Conservation (phyloP, 192 early-diverging fungal genomes). For the Linnemannia exigua region DNA sequence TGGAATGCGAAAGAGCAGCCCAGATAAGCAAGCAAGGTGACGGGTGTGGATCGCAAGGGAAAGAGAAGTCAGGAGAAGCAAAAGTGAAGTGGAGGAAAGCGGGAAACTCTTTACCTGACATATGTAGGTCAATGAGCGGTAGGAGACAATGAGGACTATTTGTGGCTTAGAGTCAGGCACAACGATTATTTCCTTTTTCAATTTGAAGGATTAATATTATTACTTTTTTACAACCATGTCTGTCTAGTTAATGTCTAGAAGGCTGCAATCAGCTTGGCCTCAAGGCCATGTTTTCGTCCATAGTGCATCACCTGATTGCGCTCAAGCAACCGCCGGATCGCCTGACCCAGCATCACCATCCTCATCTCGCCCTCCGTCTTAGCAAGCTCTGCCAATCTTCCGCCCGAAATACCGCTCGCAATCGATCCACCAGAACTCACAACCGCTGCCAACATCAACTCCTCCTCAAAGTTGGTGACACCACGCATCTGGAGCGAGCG, state of each 20-base stretch:
- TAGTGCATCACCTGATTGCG: conserved; percentile 42
- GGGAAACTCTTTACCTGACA: too few relatives aligned
- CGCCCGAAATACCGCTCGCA: conserved; percentile 1
- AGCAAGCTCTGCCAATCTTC: background rate
- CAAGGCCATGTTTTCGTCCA: conserved; percentile 41
- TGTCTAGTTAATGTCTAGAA: background rate
- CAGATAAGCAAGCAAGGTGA: too few relatives aligned
- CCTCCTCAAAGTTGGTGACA: conserved; percentile 51
- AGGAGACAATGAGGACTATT: background rate
- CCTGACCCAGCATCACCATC: conserved; percentile 30
- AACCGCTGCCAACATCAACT: conserved; percentile 16
- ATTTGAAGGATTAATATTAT: background rate
- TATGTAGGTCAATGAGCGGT: background rate
- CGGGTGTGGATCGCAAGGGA: too few relatives aligned
- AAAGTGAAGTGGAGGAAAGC: too few relatives aligned
- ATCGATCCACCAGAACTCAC: conserved; percentile 5
- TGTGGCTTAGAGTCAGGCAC: background rate
- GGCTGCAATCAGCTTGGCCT: conserved; percentile 7
- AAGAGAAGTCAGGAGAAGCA: too few relatives aligned
- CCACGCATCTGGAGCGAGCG: conserved; percentile 32
- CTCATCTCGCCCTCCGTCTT: conserved; percentile 25
- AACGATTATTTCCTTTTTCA: background rate
- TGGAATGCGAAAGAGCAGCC: too few relatives aligned
- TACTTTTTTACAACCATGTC: background rate
- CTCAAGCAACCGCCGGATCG: conserved; percentile 28